These are phyloP conservation scores for Wolfiporia cocos DNA, from an alignment of 1,284 basidiomycete species.

Conservation along the genomic window DNA sequence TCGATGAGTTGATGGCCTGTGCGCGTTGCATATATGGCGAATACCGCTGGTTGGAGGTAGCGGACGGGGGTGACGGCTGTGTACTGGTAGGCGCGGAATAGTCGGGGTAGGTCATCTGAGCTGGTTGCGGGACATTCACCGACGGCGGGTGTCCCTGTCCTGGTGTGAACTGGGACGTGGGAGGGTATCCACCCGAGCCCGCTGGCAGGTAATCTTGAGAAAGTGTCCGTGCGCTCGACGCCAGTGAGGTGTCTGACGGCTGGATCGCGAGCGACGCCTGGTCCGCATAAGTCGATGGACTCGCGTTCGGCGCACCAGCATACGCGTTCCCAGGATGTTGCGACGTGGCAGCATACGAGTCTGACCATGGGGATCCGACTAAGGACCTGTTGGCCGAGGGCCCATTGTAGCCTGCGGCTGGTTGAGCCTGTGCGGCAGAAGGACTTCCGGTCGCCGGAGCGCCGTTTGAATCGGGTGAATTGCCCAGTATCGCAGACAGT, in stretches of 20 bases:
- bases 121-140: slow-evolving; percentile 4
- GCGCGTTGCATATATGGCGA: slow-evolving; percentile 4
- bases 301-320: slow-evolving; percentile 6
- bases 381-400: slow-evolving; percentile 15
- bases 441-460: slow-evolving; percentile 34
- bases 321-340: slow-evolving; percentile 1
- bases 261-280: slow-evolving; percentile 29
- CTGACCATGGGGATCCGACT: slow-evolving; percentile 39
- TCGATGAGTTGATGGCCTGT: slow-evolving; percentile 1
- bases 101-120: slow-evolving; percentile 2
- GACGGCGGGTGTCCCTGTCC: slow-evolving; percentile 11
- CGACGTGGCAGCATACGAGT: slow-evolving; percentile 20
- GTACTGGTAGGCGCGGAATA: slow-evolving; percentile 1
- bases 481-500: slow-evolving; percentile 84
- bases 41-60: not conserved
- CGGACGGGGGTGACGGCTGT: slow-evolving; percentile 1
- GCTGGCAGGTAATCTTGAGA: slow-evolving; percentile 2
- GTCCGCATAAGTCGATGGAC: slow-evolving; percentile 12
- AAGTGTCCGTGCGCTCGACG: slow-evolving; percentile 8
- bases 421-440: slow-evolving; percentile 11
- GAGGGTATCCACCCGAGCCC: slow-evolving; percentile 3
- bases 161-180: slow-evolving; percentile 7
- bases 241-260: slow-evolving; percentile 31
- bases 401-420: slow-evolving; percentile 13
- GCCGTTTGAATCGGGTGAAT: slow-evolving; percentile 50